Conservation (phyloP, 2,329 filamentous ascomycete genomes). For the Parasarocladium wereldwijsianum region DNA sequence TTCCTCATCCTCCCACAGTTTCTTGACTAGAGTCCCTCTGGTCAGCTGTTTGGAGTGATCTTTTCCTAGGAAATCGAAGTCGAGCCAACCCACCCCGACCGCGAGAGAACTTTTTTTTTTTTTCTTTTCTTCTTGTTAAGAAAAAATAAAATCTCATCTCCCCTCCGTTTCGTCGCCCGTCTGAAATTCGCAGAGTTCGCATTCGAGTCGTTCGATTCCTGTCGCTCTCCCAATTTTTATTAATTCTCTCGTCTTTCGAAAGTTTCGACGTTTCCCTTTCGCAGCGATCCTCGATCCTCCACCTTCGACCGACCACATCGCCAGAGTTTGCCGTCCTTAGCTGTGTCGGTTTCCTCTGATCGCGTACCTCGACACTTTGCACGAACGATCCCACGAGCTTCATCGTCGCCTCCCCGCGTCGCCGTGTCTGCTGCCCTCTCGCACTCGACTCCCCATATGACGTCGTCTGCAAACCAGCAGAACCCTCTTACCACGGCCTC, state of each 20-base stretch:
- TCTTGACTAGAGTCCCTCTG: slow-evolving; percentile 9
- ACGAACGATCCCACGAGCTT: too few species aligned
- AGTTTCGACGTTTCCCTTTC: too few species aligned
- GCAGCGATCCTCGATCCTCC: too few species aligned
- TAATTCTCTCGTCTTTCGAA: too few species aligned
- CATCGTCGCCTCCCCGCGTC: too few species aligned
- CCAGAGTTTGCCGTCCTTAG: too few species aligned
- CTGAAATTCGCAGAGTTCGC: slow-evolving; percentile 9
- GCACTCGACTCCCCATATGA: slow-evolving; percentile 30
- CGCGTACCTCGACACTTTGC: too few species aligned
- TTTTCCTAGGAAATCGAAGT: too few species aligned
- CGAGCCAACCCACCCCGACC: too few species aligned
- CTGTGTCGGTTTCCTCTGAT: too few species aligned
- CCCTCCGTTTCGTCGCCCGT: slow-evolving; percentile 11
- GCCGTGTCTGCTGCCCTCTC: slow-evolving; percentile 5
- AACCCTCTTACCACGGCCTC: slow-evolving; percentile 41
- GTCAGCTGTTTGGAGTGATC: slow-evolving; percentile 8
- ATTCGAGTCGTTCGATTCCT: slow-evolving; percentile 5
- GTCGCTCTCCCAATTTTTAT: too few species aligned
- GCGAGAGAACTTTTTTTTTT: slow-evolving; percentile 5
- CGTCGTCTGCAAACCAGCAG: slow-evolving; percentile 42
- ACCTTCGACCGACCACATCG: too few species aligned
- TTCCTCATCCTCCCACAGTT: slow-evolving; percentile 4
- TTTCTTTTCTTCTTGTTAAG: slow-evolving; percentile 2
- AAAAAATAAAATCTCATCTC: slow-evolving; percentile 2